A percentile compares a stretch with the other conserved stretches of the same genome.
Conservation (phyloP, 371 early-diverging fungal genomes). For the Smittium culicis region DNA sequence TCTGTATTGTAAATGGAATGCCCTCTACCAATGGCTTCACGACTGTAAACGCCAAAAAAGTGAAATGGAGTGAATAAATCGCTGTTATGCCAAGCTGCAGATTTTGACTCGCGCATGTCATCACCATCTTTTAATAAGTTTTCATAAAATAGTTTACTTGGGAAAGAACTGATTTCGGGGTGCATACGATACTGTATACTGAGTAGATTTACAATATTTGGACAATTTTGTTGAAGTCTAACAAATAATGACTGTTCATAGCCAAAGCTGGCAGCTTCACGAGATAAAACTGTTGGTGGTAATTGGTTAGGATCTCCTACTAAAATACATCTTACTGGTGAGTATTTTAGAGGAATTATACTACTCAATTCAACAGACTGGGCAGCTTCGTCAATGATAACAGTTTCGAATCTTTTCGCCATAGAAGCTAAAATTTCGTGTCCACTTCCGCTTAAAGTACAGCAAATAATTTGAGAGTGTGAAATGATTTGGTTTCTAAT, state of each 20-base stretch:
- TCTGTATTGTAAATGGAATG: constrained; percentile 66
- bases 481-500: constrained; percentile 52
- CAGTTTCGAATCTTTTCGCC: constrained; percentile 51
- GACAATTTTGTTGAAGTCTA: constrained; percentile 47
- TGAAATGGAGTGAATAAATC: constrained; percentile 53
- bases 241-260: constrained; percentile 87
- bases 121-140: constrained; percentile 61
- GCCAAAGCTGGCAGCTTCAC: constrained; percentile 46
- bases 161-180: constrained; percentile 76
- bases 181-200: constrained; percentile 97
- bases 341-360: constrained; percentile 81
- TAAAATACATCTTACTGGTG: constrained; percentile 67
- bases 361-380: constrained; percentile 86
- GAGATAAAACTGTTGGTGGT: constrained; percentile 82
- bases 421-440: constrained; percentile 60
- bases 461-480: constrained; percentile 58
- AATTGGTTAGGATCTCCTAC: constrained; percentile 98
- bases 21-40: constrained; percentile 47
- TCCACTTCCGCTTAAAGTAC: constrained; percentile 76
- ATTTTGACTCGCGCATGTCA: constrained; percentile 41
- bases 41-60: constrained; percentile 65
- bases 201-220: constrained; percentile 52
- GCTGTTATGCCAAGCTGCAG: constrained; percentile 63
- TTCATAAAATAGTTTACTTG: constrained; percentile 71
- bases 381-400: constrained; percentile 96